A percentile compares a stretch with the other conserved stretches of the same genome.
Evolutionary conservation across 257 asterid genomes (phyloP).

Genomic region (Thymus mandschuricus): DNA sequence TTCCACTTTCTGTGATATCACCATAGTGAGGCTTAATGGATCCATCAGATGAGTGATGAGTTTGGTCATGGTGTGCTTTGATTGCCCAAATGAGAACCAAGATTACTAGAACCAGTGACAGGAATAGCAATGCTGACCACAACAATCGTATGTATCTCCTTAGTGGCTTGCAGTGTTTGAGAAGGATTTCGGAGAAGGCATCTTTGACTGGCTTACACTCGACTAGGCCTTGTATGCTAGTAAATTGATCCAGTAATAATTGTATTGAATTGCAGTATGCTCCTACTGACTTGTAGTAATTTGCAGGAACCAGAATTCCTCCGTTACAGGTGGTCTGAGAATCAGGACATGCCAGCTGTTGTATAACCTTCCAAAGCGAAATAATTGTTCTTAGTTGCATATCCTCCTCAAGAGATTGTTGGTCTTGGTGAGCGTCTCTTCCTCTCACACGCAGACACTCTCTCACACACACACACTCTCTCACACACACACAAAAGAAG

Average conservation of each 20-base stretch:
- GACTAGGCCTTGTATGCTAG: constrained; percentile 63
- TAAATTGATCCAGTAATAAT: constrained; percentile 62
- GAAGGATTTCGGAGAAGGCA: constrained; percentile 64
- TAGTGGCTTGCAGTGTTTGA: constrained; percentile 70
- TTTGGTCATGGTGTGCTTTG: constrained; percentile 42
- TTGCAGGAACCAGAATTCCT: constrained; percentile 58
- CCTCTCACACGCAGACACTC: constrained; percentile 1
- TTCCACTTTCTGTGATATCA: constrained; percentile 44
- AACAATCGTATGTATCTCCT: constrained; percentile 51
- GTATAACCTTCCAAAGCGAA: constrained; percentile 40
- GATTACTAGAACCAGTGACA: constrained; percentile 60
- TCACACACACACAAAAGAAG: background rate
- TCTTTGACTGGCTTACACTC: constrained; percentile 66
- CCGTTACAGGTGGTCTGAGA: constrained; percentile 56
- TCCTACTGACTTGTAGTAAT: constrained; percentile 45
- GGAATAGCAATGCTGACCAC: constrained; percentile 55
- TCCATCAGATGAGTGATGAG: constrained; percentile 36
- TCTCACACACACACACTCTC: constrained; percentile 12
- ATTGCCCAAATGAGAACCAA: constrained; percentile 58
- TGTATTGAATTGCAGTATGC: constrained; percentile 69
- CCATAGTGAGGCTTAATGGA: constrained; percentile 52
- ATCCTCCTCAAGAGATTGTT: constrained; percentile 4
- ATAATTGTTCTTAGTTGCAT: constrained; percentile 24
- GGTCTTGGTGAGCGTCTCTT: constrained; percentile 16
- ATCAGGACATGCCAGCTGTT: constrained; percentile 66